phyloP scores from a whole-genome alignment of 2,329 filamentous ascomycete species.

The Apiospora arundinis region DNA sequence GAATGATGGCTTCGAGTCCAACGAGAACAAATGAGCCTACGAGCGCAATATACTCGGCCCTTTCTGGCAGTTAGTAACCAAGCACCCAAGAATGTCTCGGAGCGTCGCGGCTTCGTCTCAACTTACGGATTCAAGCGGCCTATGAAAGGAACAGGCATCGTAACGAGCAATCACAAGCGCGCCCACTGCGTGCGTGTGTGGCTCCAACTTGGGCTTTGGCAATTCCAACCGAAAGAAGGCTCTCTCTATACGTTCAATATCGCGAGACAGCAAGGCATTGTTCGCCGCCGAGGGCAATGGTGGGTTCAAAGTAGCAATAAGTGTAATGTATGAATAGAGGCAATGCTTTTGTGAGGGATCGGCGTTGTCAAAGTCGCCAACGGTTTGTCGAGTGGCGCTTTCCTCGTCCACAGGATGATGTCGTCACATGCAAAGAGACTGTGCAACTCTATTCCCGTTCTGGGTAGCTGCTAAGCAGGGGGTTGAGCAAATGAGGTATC shows the following conservation, averaged over 20 bases:
- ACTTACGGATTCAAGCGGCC: constrained; percentile 48
- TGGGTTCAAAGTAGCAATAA: neutral
- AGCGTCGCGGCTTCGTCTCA: constrained; percentile 10
- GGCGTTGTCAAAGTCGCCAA: constrained; percentile 7
- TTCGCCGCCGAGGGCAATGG: constrained; percentile 31
- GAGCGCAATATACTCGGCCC: constrained; percentile 87
- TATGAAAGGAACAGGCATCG: constrained; percentile 48
- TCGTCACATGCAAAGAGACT: constrained; percentile 19
- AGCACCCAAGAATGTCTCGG: constrained; percentile 20
- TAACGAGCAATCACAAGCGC: neutral
- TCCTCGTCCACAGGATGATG: neutral
- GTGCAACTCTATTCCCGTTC: neutral
- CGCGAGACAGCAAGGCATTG: constrained; percentile 25
- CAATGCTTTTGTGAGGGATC: neutral
- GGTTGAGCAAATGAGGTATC: neutral
- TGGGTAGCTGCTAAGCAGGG: constrained; percentile 1
- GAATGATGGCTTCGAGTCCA: constrained; percentile 80
- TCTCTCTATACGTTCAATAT: neutral
- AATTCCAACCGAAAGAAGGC: constrained; percentile 12
- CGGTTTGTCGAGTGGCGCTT: constrained; percentile 1
- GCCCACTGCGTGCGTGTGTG: constrained; percentile 18
- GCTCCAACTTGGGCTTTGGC: constrained; percentile 1
- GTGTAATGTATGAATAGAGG: neutral
- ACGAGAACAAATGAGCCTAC: constrained; percentile 84
- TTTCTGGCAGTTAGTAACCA: constrained; percentile 42